Evolutionary conservation across 2,329 filamentous ascomycete genomes (phyloP), one percentile per base, ranked within the genome.

Genomic region (Microascus cirrosus): DNA sequence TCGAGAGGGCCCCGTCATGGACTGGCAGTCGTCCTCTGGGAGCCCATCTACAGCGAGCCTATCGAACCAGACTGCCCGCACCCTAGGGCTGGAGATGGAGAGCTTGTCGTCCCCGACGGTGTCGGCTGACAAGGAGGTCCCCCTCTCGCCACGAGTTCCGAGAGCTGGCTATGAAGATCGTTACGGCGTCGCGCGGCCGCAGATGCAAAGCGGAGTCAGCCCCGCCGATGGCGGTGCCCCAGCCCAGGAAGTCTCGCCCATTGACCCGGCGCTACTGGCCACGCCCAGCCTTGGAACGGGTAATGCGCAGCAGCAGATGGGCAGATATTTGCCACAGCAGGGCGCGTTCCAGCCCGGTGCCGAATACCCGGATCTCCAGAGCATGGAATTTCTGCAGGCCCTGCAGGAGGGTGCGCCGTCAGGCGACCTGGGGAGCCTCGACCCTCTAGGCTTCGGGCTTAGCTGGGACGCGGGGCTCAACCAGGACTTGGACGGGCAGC

Each of bases 401-500:
- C 64, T 81, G n/a, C 54, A 60, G 57, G 57, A 59, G 63, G 61
- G 60, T 61, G 34, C 55, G 61, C 36, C 58, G 54, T 22, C 59
- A 60, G 58, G 60, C 69, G 65, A 79, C 42, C 70, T 80, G 63
- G 67, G 74, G 62, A 76, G 80, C 69, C 75, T 85, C 64, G 84
- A 87, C 62, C 56, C 56, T 7, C 75, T 89, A 53, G 84, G 84
- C 0, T 84, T 85, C 62, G 85, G 85, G 58, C 76, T 89, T 53
- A 84, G 84, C 36, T 84, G 82, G 80, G 77, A 83, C 60, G 75
- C 77, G 13, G 77, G 83, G 64, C 83, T 86, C 63, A 85, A 87
- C 64, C 86, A 78, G 59, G 76, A 76, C 59, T 79, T 84, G 53
- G 76, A 76, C 55, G 75, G 81, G 66, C 78, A 83, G 67, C 77